A percentile compares a stretch with the other conserved stretches of the same genome.
Evolutionary conservation across 2,329 filamentous ascomycete genomes (phyloP).

Genomic region (Ophiostoma ulmi): DNA sequence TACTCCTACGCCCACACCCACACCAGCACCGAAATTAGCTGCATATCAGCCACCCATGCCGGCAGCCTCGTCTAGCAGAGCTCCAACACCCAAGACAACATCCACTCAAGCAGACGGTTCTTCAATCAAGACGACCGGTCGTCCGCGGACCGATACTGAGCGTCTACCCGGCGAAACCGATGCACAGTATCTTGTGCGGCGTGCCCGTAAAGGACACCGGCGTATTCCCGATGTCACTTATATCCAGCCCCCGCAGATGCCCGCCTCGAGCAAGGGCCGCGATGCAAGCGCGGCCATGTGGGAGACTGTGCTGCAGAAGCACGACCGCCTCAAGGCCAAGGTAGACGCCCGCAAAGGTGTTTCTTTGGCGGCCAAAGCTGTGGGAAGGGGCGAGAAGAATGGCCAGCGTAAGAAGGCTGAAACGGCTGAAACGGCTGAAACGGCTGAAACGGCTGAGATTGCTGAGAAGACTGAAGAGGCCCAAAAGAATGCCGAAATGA

Average conservation of each 20-base stretch:
- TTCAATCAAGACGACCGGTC: conserved; percentile 21
- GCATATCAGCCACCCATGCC: background rate
- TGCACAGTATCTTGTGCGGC: conserved; percentile 42
- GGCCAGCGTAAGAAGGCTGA: background rate
- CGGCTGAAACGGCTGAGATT: too few relatives aligned
- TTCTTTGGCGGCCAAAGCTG: background rate
- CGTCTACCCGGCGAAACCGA: conserved; percentile 44
- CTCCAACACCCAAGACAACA: background rate
- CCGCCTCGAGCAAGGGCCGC: background rate
- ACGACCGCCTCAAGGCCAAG: background rate
- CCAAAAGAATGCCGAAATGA: too few relatives aligned
- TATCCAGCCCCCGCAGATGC: background rate
- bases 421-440: too few relatives aligned
- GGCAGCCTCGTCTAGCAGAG: background rate
- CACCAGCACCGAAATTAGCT: background rate
- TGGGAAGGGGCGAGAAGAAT: background rate
- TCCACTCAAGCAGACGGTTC: background rate
- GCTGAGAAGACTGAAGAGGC: too few relatives aligned
- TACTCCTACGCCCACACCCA: background rate
- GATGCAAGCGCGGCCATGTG: background rate
- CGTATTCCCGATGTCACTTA: conserved; percentile 16
- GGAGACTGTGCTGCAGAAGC: conserved; percentile 2
- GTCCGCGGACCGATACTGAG: conserved; percentile 38
- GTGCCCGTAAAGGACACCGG: conserved; percentile 41
- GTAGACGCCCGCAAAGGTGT: background rate